phyloP scores from a whole-genome alignment of 2,329 filamentous ascomycete species.

The Talaromyces rugulosus region DNA sequence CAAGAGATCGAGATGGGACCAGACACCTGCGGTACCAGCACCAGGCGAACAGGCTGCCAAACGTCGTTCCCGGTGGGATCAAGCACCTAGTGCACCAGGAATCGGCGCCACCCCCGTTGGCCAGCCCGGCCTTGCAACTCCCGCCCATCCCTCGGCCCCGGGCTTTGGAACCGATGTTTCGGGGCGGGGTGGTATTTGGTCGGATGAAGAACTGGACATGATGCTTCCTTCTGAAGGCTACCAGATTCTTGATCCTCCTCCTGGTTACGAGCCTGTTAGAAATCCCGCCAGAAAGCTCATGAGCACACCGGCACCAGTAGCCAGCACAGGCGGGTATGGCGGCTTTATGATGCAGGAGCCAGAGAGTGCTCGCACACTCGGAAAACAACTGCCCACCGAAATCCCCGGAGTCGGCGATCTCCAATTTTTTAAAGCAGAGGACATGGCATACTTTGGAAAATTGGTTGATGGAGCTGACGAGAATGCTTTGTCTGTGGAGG shows the following conservation, averaged over 20 bases:
- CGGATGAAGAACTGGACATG: slow-evolving; percentile 89
- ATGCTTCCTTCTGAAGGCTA: slow-evolving; percentile 91
- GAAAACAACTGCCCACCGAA: slow-evolving; percentile 88
- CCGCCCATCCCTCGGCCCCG: slow-evolving; percentile 68
- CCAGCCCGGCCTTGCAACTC: slow-evolving; percentile 69
- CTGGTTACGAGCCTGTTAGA: slow-evolving; percentile 82
- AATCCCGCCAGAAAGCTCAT: slow-evolving; percentile 71
- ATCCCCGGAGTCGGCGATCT: slow-evolving; percentile 94
- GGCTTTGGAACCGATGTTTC: slow-evolving; percentile 79
- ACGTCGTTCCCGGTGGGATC: slow-evolving; percentile 85
- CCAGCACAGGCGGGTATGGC: slow-evolving; percentile 56
- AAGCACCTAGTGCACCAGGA: slow-evolving; percentile 75
- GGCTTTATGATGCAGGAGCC: slow-evolving; percentile 99
- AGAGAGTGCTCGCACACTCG: slow-evolving; percentile 73
- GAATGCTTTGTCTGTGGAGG: slow-evolving; percentile 85
- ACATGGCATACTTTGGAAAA: slow-evolving; percentile 98
- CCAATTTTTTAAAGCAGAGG: slow-evolving; percentile 97
- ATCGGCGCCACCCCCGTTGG: slow-evolving; percentile 68
- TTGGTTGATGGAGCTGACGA: slow-evolving; percentile 92
- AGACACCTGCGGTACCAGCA: slow-evolving; percentile 62
- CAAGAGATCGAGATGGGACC: slow-evolving; percentile 85
- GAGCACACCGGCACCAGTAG: slow-evolving; percentile 64
- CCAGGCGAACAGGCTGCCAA: slow-evolving; percentile 57
- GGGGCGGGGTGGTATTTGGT: slow-evolving; percentile 72
- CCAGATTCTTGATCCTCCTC: slow-evolving; percentile 83